Base-by-base conservation (phyloP, 306 rosid species). In the Citrullus amarus region DNA sequence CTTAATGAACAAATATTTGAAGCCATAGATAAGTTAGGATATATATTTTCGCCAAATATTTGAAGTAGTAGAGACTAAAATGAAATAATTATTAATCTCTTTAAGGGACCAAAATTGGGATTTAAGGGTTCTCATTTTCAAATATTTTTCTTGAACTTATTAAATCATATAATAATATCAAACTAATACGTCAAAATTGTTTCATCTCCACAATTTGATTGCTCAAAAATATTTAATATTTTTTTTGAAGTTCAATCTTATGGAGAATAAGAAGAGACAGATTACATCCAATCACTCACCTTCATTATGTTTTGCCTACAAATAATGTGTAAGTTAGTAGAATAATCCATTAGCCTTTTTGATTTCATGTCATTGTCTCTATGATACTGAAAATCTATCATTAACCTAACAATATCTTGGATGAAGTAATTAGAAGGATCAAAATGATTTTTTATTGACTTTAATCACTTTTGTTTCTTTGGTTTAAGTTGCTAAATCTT, bases 341-440 rank as follows among this genome's bases (percentile, higher is more conserved):
- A 82, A 82, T 39, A 38, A 51, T 82, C 75, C 62, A 39, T 56
- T 34, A 11, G 14, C 8, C 44, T 50, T 16, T 16, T 60, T 67
- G 39, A 58, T 39, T 79, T 15, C 62, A 81, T 61, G 91, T 85
- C 88, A 61, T 69, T 70, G 57, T 87, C 88, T 30, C 61, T 79
- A 65, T 79, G 84, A 81, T 67, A 22, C 76, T 73, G 25, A 75
- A 78, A 71, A 81, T 83, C 82, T 76, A 80, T 54, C 48, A 51
- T 71, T 54, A 55, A 76, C 80, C 82, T 79, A 82, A 81, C 81
- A 32, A 80, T 79, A 80, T 17, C 55, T 80, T 66, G 39, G 61
- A 51, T 58, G 17, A 77, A 77, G 77, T 73, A 73, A 73, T 73
- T 73, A 51, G 61, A 73, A 39, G 30, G 28, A 25, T 77, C 67